phyloP scores from a whole-genome alignment of 257 asterid species.

The Perilla frutescens region DNA sequence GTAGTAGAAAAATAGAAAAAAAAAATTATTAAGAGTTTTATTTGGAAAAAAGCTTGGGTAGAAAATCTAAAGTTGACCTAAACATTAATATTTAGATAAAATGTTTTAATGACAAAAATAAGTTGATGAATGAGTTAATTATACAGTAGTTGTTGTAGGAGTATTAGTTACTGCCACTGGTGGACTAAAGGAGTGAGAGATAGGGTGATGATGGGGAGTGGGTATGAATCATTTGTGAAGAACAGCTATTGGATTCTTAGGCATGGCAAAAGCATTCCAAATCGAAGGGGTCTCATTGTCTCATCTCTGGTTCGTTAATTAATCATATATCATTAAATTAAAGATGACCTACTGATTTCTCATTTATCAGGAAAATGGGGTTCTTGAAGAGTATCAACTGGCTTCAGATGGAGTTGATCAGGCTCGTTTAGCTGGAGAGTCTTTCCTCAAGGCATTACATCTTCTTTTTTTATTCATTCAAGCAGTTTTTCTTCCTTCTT shows the following conservation, averaged over 20 bases:
- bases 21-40: too few species aligned
- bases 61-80: too few species aligned
- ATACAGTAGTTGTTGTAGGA: too few species aligned
- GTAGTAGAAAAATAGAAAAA: too few species aligned
- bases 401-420: slow-evolving; percentile 84
- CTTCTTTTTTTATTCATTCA: neutral
- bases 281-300: slow-evolving; percentile 73
- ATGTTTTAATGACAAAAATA: too few species aligned
- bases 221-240: slow-evolving; percentile 41
- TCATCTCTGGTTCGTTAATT: slow-evolving; percentile 67
- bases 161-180: neutral
- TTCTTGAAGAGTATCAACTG: slow-evolving; percentile 73
- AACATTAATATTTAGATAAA: too few species aligned
- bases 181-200: neutral
- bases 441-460: slow-evolving; percentile 62
- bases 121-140: too few species aligned
- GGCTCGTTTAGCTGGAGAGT: slow-evolving; percentile 80
- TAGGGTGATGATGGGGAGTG: slow-evolving; percentile 28
- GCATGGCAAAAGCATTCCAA: slow-evolving; percentile 96
- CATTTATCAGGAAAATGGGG: slow-evolving; percentile 78
- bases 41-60: too few species aligned
- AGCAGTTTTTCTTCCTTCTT: neutral
- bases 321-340: neutral
- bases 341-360: neutral
- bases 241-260: slow-evolving; percentile 86